Conservation (phyloP, 257 asterid species). For the Petunia secreta region DNA sequence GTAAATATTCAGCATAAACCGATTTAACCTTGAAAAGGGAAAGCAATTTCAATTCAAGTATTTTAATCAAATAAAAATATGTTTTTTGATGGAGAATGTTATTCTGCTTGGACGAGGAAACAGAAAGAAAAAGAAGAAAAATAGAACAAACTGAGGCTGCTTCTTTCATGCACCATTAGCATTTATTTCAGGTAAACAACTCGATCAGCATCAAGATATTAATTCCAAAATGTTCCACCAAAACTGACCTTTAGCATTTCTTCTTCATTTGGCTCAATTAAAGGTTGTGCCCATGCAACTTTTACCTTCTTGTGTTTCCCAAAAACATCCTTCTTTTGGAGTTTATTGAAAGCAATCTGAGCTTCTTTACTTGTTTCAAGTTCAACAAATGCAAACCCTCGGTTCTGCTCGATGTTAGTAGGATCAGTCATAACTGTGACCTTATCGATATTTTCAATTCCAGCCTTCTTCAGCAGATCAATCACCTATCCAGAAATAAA, state of each 20-base stretch:
- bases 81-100: conserved; percentile 18
- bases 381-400: conserved; percentile 80
- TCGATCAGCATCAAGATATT: conserved; percentile 4
- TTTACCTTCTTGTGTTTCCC: conserved; percentile 47
- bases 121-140: neutral
- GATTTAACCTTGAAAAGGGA: conserved; percentile 56
- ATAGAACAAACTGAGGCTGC: conserved; percentile 11
- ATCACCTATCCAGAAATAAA: conserved; percentile 49
- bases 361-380: conserved; percentile 69
- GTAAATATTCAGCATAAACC: conserved; percentile 68
- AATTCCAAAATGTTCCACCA: conserved; percentile 27
- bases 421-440: conserved; percentile 63
- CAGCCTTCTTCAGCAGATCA: conserved; percentile 51
- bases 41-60: conserved; percentile 26
- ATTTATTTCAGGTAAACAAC: conserved; percentile 25
- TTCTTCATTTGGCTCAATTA: conserved; percentile 62
- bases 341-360: conserved; percentile 61
- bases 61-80: conserved; percentile 21
- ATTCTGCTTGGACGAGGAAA: neutral
- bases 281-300: conserved; percentile 82
- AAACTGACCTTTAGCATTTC: conserved; percentile 64
- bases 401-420: conserved; percentile 51
- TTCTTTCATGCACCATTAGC: neutral
- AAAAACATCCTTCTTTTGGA: conserved; percentile 57
- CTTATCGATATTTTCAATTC: conserved; percentile 62